phyloP scores from a whole-genome alignment of 1,284 basidiomycete genomes.

The Cystobasidium pallidum region DNA sequence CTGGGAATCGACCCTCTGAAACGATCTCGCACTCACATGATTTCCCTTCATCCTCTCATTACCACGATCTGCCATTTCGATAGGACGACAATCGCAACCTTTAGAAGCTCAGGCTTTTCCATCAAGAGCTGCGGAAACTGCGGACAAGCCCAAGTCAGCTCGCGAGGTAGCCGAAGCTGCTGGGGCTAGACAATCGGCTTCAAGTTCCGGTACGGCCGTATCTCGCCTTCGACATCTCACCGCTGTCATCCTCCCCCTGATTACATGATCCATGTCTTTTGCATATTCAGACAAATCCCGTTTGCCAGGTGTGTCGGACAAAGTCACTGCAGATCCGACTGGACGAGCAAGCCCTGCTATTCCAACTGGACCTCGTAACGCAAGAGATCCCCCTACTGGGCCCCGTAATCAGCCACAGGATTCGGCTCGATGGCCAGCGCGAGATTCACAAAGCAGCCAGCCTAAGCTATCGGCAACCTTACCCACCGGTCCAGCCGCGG shows the following conservation, averaged over 20 bases:
- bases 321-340: neutral
- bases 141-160: constrained; percentile 8
- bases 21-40: neutral
- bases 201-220: neutral
- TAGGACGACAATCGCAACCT: constrained; percentile 12
- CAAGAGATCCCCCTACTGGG: constrained; percentile 5
- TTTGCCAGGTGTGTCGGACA: neutral
- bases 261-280: neutral
- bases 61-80: neutral
- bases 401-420: neutral
- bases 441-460: neutral
- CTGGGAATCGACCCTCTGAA: neutral
- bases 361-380: constrained; percentile 2
- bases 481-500: constrained; percentile 6
- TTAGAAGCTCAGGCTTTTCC: constrained; percentile 10
- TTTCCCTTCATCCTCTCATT: neutral
- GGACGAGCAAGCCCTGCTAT: neutral
- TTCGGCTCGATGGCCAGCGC: neutral
- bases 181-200: neutral
- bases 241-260: constrained; percentile 2
- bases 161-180: constrained; percentile 22
- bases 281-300: constrained; percentile 2
- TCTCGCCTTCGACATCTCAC: neutral
- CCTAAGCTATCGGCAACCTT: neutral
- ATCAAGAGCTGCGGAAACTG: neutral